Percentiles rank a stretch among this genome's conserved stretches.
These are phyloP conservation scores for Atkinsonella hypoxylon DNA, from an alignment of 2,329 filamentous ascomycete genomes.

Conservation along the genomic window DNA sequence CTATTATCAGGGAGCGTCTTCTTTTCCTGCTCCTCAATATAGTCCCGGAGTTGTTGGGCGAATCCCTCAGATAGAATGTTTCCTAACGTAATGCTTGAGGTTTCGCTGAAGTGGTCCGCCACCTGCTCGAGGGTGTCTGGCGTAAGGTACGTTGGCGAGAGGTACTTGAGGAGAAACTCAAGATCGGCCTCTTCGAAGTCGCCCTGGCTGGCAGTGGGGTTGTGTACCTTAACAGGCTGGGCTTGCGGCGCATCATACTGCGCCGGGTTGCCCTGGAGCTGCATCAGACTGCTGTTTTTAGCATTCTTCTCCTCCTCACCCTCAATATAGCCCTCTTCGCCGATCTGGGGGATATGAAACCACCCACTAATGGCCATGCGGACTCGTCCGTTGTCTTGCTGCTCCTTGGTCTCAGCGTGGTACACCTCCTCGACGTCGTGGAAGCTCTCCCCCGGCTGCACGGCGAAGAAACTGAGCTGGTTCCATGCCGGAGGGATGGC, in stretches of 20 bases:
- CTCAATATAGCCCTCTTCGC: slow-evolving; percentile 82
- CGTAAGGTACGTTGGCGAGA: slow-evolving; percentile 80
- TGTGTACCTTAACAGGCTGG: slow-evolving; percentile 36
- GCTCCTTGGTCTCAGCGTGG: slow-evolving; percentile 46
- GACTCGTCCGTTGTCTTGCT: slow-evolving; percentile 62
- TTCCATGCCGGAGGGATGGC: slow-evolving; percentile 93
- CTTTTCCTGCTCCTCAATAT: slow-evolving; percentile 55
- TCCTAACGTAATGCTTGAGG: slow-evolving; percentile 73
- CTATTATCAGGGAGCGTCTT: slow-evolving; percentile 33
- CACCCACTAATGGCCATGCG: slow-evolving; percentile 98
- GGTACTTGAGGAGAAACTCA: slow-evolving; percentile 81
- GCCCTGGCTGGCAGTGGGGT: slow-evolving; percentile 33
- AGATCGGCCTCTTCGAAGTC: slow-evolving; percentile 67
- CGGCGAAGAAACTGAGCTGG: slow-evolving; percentile 94
- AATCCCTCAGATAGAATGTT: slow-evolving; percentile 73
- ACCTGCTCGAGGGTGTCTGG: slow-evolving; percentile 83
- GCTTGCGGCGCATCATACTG: slow-evolving; percentile 73
- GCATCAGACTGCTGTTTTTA: slow-evolving; percentile 81
- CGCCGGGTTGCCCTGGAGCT: slow-evolving; percentile 84
- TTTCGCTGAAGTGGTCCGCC: slow-evolving; percentile 64
- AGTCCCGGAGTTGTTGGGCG: slow-evolving; percentile 54
- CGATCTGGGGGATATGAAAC: slow-evolving; percentile 95
- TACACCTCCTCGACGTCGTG: slow-evolving; percentile 99
- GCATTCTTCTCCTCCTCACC: slow-evolving; percentile 82
- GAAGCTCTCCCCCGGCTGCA: slow-evolving; percentile 96